Conservation (phyloP, 23 red algal species). For the Gracilaria gracilis region DNA sequence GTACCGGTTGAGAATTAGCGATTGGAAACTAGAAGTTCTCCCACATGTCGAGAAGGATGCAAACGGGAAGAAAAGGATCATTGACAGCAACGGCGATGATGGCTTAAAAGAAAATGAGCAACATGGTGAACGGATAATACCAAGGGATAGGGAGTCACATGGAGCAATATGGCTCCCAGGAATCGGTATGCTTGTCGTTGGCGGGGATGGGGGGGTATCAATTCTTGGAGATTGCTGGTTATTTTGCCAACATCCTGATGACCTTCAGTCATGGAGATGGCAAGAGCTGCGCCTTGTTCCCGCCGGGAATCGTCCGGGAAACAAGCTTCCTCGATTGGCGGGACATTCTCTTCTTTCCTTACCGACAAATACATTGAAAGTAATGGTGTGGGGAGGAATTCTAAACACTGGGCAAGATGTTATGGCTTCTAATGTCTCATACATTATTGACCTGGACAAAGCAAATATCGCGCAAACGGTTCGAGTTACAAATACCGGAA, state of each 20-base stretch:
- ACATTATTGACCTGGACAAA: slow-evolving; percentile 46
- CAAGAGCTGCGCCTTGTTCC: slow-evolving; percentile 22
- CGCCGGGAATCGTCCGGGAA: slow-evolving; percentile 27
- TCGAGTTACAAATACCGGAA: slow-evolving; percentile 27
- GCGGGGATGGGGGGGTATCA: slow-evolving; percentile 42
- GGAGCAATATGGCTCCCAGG: slow-evolving; percentile 58
- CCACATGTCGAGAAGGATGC: not conserved
- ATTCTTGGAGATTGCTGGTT: slow-evolving; percentile 66
- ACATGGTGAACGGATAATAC: not conserved
- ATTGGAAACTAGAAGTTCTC: slow-evolving; percentile 55
- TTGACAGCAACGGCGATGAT: not conserved
- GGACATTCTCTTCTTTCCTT: slow-evolving; percentile 35
- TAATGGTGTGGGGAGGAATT: slow-evolving; percentile 69
- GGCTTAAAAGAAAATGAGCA: not conserved
- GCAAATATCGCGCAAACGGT: slow-evolving; percentile 20
- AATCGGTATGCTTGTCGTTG: slow-evolving; percentile 63
- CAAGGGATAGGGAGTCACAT: slow-evolving; percentile 61
- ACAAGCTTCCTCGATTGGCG: slow-evolving; percentile 55
- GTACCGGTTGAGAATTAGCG: slow-evolving; percentile 56
- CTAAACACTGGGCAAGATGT: slow-evolving; percentile 17
- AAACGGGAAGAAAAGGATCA: not conserved
- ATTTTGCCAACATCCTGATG: slow-evolving; percentile 23
- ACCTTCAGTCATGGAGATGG: slow-evolving; percentile 56
- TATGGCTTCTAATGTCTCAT: slow-evolving; percentile 18
- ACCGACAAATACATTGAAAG: slow-evolving; percentile 34